Conservation (phyloP, 1,284 basidiomycete genomes). For the Ustilago cynodontis region DNA sequence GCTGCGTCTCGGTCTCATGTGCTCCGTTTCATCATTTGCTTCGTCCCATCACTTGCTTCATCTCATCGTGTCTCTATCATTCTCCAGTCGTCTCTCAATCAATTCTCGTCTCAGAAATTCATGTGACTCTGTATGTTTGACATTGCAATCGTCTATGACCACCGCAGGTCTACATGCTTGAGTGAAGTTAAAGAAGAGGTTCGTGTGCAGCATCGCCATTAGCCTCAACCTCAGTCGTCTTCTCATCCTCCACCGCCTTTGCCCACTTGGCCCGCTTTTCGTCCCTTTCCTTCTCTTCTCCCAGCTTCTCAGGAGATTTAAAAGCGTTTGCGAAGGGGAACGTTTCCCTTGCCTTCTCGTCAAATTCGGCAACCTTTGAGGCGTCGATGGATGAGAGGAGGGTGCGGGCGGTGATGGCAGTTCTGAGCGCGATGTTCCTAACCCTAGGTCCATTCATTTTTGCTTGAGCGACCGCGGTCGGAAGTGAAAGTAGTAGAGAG, state of each 20-base stretch:
- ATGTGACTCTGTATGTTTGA: too few relatives aligned
- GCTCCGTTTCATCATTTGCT: background rate
- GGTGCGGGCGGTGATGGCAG: constrained; percentile 9
- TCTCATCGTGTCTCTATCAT: constrained; percentile 1
- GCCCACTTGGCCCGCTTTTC: constrained; percentile 14
- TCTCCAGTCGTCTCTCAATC: background rate
- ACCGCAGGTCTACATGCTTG: background rate
- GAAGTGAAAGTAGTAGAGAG: constrained; percentile 25
- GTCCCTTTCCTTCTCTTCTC: constrained; percentile 40
- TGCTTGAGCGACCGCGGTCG: background rate
- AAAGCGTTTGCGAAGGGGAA: constrained; percentile 71
- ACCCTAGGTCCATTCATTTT: background rate
- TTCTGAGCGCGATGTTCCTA: constrained; percentile 19
- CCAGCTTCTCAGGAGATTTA: constrained; percentile 58
- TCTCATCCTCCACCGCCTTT: constrained; percentile 8
- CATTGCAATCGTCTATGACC: too few relatives aligned
- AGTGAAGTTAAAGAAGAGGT: constrained; percentile 7
- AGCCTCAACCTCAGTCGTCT: background rate
- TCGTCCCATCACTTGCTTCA: background rate
- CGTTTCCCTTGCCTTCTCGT: constrained; percentile 49
- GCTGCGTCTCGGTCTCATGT: constrained; percentile 1
- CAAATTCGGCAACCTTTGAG: constrained; percentile 55
- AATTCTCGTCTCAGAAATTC: background rate
- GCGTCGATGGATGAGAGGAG: constrained; percentile 21
- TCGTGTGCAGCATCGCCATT: constrained; percentile 14